Conservation (phyloP, 768 basidiomycete genomes). For the Hortiboletus flavorubellus region DNA sequence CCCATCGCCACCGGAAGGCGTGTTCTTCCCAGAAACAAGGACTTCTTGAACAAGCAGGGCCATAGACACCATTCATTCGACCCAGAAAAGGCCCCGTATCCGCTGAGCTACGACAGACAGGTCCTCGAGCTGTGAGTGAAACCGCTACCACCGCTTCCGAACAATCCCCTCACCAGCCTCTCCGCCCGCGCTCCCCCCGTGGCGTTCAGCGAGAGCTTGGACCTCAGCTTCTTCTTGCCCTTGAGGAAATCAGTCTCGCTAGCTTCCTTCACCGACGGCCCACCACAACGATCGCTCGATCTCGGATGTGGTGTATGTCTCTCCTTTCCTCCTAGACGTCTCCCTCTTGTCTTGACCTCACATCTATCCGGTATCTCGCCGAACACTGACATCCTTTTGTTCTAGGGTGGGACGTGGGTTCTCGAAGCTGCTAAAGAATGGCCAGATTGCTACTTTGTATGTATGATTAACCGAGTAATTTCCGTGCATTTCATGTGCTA, state of each 20-base stretch:
- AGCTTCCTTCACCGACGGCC: slow-evolving; percentile 48
- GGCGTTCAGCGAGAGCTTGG: slow-evolving; percentile 48
- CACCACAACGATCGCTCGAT: slow-evolving; percentile 57
- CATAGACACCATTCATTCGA: slow-evolving; percentile 65
- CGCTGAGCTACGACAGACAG: slow-evolving; percentile 64
- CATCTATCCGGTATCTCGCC: neutral
- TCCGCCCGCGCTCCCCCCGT: neutral
- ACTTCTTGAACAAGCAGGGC: slow-evolving; percentile 60
- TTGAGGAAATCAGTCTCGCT: slow-evolving; percentile 56
- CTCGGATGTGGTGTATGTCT: slow-evolving; percentile 69
- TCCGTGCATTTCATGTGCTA: slow-evolving; percentile 1
- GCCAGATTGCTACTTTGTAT: slow-evolving; percentile 61
- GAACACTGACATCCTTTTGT: slow-evolving; percentile 1
- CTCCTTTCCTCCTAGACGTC: neutral
- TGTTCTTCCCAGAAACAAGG: slow-evolving; percentile 39
- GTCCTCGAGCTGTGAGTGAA: slow-evolving; percentile 63
- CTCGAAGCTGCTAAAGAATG: slow-evolving; percentile 72
- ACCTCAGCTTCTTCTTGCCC: slow-evolving; percentile 47
- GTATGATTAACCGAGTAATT: slow-evolving; percentile 21
- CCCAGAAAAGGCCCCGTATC: slow-evolving; percentile 77
- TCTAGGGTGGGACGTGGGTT: slow-evolving; percentile 65
- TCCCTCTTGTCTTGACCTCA: too few species aligned
- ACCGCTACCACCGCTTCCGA: neutral
- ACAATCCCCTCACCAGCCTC: slow-evolving; percentile 3
- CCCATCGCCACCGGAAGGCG: slow-evolving; percentile 32